Conservation (phyloP, 345 rosid genomes). For the Durio zibethinus region DNA sequence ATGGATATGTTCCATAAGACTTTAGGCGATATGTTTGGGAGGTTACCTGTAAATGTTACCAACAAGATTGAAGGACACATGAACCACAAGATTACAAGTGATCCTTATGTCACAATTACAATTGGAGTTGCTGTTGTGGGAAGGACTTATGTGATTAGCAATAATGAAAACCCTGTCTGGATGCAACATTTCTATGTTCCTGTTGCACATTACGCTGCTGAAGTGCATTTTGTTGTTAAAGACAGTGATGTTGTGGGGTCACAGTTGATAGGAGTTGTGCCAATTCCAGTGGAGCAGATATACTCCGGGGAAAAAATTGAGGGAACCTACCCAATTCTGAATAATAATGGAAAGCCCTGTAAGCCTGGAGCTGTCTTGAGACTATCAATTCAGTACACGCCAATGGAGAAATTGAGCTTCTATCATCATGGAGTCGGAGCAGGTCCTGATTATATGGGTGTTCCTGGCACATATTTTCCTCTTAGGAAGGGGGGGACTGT, state of each 20-base stretch:
- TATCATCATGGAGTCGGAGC: slow-evolving; percentile 82
- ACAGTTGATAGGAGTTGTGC: slow-evolving; percentile 70
- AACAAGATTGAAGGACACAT: slow-evolving; percentile 53
- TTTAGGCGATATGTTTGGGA: slow-evolving; percentile 64
- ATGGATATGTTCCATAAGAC: slow-evolving; percentile 90
- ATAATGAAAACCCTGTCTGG: slow-evolving; percentile 85
- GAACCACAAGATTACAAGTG: slow-evolving; percentile 66
- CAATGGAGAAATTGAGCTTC: slow-evolving; percentile 59
- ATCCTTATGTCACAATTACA: slow-evolving; percentile 80
- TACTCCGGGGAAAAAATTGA: slow-evolving; percentile 59
- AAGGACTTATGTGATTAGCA: slow-evolving; percentile 83
- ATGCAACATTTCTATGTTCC: slow-evolving; percentile 80
- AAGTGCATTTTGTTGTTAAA: slow-evolving; percentile 80
- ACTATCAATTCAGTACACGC: slow-evolving; percentile 73
- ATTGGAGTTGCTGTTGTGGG: slow-evolving; percentile 66
- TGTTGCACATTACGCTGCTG: slow-evolving; percentile 83
- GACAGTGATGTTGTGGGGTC: slow-evolving; percentile 91
- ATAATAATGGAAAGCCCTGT: slow-evolving; percentile 61
- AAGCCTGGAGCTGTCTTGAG: slow-evolving; percentile 72
- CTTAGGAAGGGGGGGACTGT: slow-evolving; percentile 78
- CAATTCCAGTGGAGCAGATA: slow-evolving; percentile 77
- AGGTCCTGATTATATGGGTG: slow-evolving; percentile 78
- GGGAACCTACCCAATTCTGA: slow-evolving; percentile 59
- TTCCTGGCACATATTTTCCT: slow-evolving; percentile 94
- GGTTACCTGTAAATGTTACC: slow-evolving; percentile 36